Conservation (phyloP, 1,284 basidiomycete species). For the Pseudozyma pruni region DNA sequence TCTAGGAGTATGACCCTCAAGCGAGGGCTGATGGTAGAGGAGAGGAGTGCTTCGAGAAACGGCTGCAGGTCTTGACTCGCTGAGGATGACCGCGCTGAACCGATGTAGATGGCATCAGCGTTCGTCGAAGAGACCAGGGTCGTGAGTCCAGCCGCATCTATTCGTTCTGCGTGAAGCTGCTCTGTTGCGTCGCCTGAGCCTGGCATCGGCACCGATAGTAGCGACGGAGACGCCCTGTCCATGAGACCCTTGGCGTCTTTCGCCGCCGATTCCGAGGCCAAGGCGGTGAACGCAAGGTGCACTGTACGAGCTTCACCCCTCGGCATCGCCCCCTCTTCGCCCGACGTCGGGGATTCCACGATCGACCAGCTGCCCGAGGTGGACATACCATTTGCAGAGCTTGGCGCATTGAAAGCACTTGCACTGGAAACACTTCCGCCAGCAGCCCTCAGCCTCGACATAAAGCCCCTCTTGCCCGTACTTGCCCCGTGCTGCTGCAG, state of each 20-base stretch:
- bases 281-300: conserved; percentile 16
- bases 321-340: conserved; percentile 5
- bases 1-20: conserved; percentile 18
- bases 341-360: conserved; percentile 19
- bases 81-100: conserved; percentile 7
- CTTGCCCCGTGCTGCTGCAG: conserved; percentile 13
- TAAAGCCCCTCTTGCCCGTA: conserved; percentile 26
- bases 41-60: conserved; percentile 9
- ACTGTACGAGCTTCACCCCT: neutral
- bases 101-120: conserved; percentile 28
- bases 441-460: conserved; percentile 28
- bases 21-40: neutral
- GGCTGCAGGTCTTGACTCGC: neutral
- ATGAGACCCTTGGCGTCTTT: conserved; percentile 10
- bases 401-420: conserved; percentile 10
- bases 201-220: neutral
- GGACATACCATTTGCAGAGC: conserved; percentile 6
- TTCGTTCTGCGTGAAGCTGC: conserved; percentile 7
- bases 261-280: conserved; percentile 8
- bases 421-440: conserved; percentile 20
- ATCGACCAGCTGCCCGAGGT: conserved; percentile 37
- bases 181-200: neutral
- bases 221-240: conserved; percentile 3
- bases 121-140: neutral
- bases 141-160: conserved; percentile 2